phyloP scores from a whole-genome alignment of 257 asterid species.

The Primulina eburnea region DNA sequence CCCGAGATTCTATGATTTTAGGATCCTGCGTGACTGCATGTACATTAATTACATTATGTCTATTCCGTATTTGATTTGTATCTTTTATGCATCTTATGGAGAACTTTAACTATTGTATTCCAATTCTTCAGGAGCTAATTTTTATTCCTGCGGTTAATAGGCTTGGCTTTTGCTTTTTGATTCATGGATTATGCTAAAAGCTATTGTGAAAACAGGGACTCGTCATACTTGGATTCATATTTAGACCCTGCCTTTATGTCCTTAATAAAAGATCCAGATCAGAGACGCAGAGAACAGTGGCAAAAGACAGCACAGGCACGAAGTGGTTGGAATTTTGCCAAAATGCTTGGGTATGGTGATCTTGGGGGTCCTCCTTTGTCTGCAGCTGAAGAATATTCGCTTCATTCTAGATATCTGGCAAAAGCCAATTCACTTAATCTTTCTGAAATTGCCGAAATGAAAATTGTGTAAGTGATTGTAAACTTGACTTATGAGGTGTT shows the following conservation, averaged over 20 bases:
- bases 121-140: conserved; percentile 14
- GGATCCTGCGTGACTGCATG: conserved; percentile 3
- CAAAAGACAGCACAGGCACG: conserved; percentile 81
- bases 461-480: conserved; percentile 67
- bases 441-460: conserved; percentile 92
- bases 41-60: background rate
- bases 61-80: conserved; percentile 1
- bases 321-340: conserved; percentile 61
- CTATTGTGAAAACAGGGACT: conserved; percentile 43
- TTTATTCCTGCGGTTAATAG: background rate
- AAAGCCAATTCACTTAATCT: conserved; percentile 88
- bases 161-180: conserved; percentile 11
- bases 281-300: conserved; percentile 85
- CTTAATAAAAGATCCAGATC: conserved; percentile 83
- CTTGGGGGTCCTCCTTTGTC: conserved; percentile 83
- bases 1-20: conserved; percentile 9
- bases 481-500: conserved; percentile 19
- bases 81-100: conserved; percentile 13
- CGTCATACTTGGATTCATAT: conserved; percentile 75
- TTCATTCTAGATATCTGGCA: conserved; percentile 91
- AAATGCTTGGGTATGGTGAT: conserved; percentile 90
- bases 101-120: conserved; percentile 6
- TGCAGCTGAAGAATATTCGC: conserved; percentile 90
- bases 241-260: conserved; percentile 97
- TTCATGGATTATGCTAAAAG: conserved; percentile 6